Conservation (phyloP, 2,329 filamentous ascomycete genomes). For the Colletotrichum navitas region DNA sequence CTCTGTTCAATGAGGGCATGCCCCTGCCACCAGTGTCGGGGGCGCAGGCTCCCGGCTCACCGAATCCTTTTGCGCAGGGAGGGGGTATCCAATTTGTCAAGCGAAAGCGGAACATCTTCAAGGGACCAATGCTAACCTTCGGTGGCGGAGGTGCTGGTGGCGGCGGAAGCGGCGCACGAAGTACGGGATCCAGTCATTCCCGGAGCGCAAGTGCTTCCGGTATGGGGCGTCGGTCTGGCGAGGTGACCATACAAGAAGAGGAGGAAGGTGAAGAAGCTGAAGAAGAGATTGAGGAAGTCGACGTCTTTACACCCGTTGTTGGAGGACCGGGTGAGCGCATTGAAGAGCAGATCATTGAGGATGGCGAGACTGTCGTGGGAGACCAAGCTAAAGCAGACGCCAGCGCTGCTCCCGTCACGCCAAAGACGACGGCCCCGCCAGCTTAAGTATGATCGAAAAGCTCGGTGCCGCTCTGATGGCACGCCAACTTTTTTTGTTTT, state of each 20-base stretch:
- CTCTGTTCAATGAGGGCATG: conserved; percentile 70
- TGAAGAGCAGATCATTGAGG: conserved; percentile 58
- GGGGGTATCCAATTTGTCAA: conserved; percentile 81
- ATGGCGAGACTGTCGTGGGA: conserved; percentile 38
- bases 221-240: conserved; percentile 76
- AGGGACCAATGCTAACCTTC: conserved; percentile 78
- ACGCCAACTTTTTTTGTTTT: neutral
- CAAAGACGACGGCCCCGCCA: conserved; percentile 10
- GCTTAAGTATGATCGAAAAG: conserved; percentile 11
- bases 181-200: conserved; percentile 57
- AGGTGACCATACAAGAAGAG: conserved; percentile 79
- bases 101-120: conserved; percentile 84
- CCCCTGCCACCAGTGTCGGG: conserved; percentile 51
- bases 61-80: conserved; percentile 65
- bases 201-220: conserved; percentile 73
- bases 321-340: conserved; percentile 58
- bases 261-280: conserved; percentile 63
- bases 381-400: conserved; percentile 11
- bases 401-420: conserved; percentile 23
- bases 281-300: conserved; percentile 69
- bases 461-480: conserved; percentile 1
- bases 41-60: conserved; percentile 62
- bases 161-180: conserved; percentile 53
- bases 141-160: conserved; percentile 49
- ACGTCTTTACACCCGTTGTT: conserved; percentile 67